Base-by-base conservation (phyloP, 805 yeast genomes). In the Candida palmyrensis region DNA sequence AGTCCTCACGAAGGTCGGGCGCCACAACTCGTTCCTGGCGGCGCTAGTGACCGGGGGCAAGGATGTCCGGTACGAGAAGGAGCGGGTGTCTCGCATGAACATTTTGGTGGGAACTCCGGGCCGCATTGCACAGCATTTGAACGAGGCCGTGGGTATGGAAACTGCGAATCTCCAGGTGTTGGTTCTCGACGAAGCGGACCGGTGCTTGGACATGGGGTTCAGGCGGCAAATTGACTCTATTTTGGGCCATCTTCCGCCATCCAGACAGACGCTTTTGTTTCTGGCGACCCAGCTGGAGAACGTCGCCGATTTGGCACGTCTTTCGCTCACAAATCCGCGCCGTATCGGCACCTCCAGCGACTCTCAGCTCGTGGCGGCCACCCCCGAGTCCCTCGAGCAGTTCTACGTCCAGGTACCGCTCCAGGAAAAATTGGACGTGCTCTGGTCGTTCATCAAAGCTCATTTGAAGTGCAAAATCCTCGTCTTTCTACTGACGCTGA, bases 31-130 rank as follows among this genome's bases (percentile, higher is more conserved):
- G 3, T 80, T 88, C 39, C 82, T 94, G 5, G 96, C 96, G 1
- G 96, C 96, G 38, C 65, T 88, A 39, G 90, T 89, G 8, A 88
- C 89, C 48, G 97, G 97, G 31, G 97, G 97, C 24, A 87, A 89
- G 52, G 95, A 87, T 51, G 82, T 83, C 19, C 73, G 75, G 39
- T 83, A 71, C 45, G 97, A 88, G 55, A 74, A 75, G 40, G 95
- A 85, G 33, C 73, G 97, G 52, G 75, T 88, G 6, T 73, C 81
- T 1, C 73, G 73, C 44, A 79, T 88, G 59, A 89, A 88, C 55
- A 83, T 88, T 27, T 64, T 88, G 35, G 82, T 88, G 20, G 92
- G 95, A 10, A 88, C 97, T 0, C 97, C 97, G 0, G 97, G 97
- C 3, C 70, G 97, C 53, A 59, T 88, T 13, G 65, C 89, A 29